phyloP scores from a whole-genome alignment of 768 basidiomycete species.

The Lactarius psammicola region DNA sequence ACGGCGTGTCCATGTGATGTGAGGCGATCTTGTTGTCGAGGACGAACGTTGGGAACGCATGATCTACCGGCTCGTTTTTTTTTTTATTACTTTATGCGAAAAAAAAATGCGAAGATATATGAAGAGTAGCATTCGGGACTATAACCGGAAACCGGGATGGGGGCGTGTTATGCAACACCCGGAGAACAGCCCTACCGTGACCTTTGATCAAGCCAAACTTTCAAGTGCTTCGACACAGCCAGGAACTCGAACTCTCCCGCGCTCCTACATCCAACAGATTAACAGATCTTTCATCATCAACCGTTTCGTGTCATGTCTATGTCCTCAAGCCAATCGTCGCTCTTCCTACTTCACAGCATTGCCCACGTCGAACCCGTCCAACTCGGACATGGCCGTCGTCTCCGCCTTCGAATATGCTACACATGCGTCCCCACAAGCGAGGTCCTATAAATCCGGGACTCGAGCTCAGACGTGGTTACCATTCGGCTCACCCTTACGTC shows the following conservation, averaged over 20 bases:
- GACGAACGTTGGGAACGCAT: background rate
- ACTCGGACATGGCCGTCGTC: conserved; percentile 20
- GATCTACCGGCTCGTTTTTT: background rate
- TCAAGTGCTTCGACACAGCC: conserved; percentile 11
- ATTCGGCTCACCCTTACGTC: conserved; percentile 18
- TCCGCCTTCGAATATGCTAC: conserved; percentile 12
- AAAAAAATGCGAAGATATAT: background rate
- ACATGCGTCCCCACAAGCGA: conserved; percentile 20
- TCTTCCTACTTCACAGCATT: conserved; percentile 9
- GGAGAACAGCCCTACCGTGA: background rate
- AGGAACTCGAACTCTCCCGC: background rate
- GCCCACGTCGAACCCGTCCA: background rate
- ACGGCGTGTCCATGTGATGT: background rate
- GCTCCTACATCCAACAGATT: conserved; percentile 5
- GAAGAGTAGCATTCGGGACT: background rate
- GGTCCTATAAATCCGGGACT: conserved; percentile 16
- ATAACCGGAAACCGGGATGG: background rate
- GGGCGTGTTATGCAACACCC: background rate
- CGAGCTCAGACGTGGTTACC: conserved; percentile 4
- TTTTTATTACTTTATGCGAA: background rate
- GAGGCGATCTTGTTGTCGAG: background rate
- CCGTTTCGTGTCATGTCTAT: conserved; percentile 10
- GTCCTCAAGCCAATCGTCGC: background rate
- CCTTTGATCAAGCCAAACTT: background rate
- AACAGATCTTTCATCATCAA: conserved; percentile 17